Percentiles rank a stretch among this genome's conserved stretches.
These are phyloP conservation scores for Phytophthora colocasiae DNA, from an alignment of 352 stramenopile species.

Conservation along the genomic window DNA sequence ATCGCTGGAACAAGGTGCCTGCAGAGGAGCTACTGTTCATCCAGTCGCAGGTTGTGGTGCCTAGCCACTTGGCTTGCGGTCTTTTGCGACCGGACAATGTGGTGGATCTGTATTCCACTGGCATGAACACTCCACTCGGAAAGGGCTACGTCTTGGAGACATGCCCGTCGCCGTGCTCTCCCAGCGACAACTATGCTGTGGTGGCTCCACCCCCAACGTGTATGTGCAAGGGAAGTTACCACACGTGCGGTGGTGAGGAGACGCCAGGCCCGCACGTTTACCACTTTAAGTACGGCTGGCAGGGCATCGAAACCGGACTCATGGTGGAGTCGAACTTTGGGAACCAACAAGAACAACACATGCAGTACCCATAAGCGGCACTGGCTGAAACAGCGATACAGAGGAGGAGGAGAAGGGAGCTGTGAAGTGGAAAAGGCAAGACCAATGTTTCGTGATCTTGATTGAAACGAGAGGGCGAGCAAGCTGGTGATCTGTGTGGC, in stretches of 20 bases:
- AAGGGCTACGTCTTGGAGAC: slow-evolving; percentile 39
- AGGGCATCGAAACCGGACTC: slow-evolving; percentile 58
- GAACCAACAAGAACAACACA: slow-evolving; percentile 37
- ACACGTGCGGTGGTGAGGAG: slow-evolving; percentile 51
- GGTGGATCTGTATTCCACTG: slow-evolving; percentile 49
- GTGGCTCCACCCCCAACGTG: slow-evolving; percentile 37
- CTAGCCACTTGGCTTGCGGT: slow-evolving; percentile 65
- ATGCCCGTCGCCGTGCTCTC: slow-evolving; percentile 66
- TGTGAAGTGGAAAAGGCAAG: slow-evolving; percentile 43
- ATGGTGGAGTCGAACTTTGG: slow-evolving; percentile 40
- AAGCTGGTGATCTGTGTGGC: slow-evolving; percentile 23
- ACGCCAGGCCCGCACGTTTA: slow-evolving; percentile 66
- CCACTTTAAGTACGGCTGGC: slow-evolving; percentile 88
- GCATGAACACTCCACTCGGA: slow-evolving; percentile 43
- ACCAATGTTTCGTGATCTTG: slow-evolving; percentile 33
- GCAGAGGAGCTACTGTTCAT: slow-evolving; percentile 77
- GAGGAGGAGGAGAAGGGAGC: slow-evolving; percentile 16
- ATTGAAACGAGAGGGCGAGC: slow-evolving; percentile 33
- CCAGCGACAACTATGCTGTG: slow-evolving; percentile 68
- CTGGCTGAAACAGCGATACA: slow-evolving; percentile 3
- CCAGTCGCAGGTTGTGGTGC: slow-evolving; percentile 68
- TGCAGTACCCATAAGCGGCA: slow-evolving; percentile 46
- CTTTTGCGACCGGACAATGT: slow-evolving; percentile 59
- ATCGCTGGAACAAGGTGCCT: slow-evolving; percentile 77
- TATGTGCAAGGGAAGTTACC: slow-evolving; percentile 67